These are phyloP conservation scores for Russula dissimulans DNA, from an alignment of 768 basidiomycete genomes.

Conservation along the genomic window DNA sequence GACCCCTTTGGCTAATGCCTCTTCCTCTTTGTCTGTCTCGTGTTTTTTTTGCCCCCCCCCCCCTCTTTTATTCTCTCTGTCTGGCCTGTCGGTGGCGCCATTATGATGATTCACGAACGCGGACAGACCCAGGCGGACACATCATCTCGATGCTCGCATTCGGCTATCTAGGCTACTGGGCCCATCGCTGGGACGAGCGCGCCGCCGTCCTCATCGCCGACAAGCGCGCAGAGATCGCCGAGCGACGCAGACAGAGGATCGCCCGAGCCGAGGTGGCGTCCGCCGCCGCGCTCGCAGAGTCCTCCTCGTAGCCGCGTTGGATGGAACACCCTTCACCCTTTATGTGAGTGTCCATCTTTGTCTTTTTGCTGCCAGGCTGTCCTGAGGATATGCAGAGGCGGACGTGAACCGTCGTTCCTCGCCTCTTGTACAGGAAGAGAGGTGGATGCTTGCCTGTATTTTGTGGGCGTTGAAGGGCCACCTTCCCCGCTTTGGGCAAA, in stretches of 20 bases:
- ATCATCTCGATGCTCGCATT: slow-evolving; percentile 59
- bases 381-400: not conserved
- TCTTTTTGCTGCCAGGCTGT: not conserved
- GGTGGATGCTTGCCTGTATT: too few relatives aligned
- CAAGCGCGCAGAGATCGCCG: slow-evolving; percentile 52
- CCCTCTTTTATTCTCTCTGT: not conserved
- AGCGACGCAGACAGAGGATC: slow-evolving; percentile 35
- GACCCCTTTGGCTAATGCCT: not conserved
- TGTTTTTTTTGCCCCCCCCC: too few relatives aligned
- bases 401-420: not conserved
- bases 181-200: slow-evolving; percentile 55
- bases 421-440: too few relatives aligned
- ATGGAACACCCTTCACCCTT: not conserved
- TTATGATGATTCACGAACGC: not conserved
- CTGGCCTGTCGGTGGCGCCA: too few relatives aligned
- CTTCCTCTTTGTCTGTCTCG: not conserved
- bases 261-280: slow-evolving; percentile 26
- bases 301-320: not conserved
- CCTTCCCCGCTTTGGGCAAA: not conserved
- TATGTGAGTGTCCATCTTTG: not conserved
- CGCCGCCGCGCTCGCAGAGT: slow-evolving; percentile 10
- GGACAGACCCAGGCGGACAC: slow-evolving; percentile 64
- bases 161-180: slow-evolving; percentile 69
- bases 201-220: slow-evolving; percentile 50
- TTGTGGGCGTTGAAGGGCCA: not conserved